Evolutionary conservation across 2,329 filamentous ascomycete species (phyloP).

Genomic region (Aspergillus novofumigatus): DNA sequence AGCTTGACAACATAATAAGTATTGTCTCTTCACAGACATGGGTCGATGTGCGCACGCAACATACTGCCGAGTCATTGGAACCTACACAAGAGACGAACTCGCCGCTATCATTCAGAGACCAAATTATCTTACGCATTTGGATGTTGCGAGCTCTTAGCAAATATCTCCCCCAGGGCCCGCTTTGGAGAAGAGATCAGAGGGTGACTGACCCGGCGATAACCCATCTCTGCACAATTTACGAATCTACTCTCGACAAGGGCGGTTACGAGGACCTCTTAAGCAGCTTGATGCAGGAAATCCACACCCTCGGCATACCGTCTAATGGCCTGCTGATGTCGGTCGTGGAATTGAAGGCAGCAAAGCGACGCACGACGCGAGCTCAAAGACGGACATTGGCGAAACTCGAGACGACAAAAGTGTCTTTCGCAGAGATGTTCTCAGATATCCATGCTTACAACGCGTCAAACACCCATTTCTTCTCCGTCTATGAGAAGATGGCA

Average conservation of each 20-base stretch:
- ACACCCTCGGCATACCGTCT: constrained; percentile 26
- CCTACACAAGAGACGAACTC: background rate
- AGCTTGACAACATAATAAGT: constrained; percentile 14
- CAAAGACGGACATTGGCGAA: constrained; percentile 20
- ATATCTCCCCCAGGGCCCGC: constrained; percentile 15
- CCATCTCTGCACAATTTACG: constrained; percentile 26
- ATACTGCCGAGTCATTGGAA: background rate
- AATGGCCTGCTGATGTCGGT: constrained; percentile 27
- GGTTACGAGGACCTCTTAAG: constrained; percentile 21
- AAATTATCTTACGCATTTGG: constrained; percentile 33
- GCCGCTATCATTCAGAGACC: constrained; percentile 17
- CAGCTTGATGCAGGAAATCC: constrained; percentile 25
- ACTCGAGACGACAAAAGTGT: constrained; percentile 24
- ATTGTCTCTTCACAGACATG: constrained; percentile 24
- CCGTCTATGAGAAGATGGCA: constrained; percentile 28
- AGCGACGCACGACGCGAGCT: constrained; percentile 16
- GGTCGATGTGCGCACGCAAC: constrained; percentile 15
- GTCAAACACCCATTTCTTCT: constrained; percentile 22
- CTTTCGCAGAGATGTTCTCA: constrained; percentile 26
- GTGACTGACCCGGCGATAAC: constrained; percentile 18
- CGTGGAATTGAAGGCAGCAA: constrained; percentile 23
- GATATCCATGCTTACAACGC: constrained; percentile 24
- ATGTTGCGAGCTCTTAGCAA: constrained; percentile 24
- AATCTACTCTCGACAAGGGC: constrained; percentile 12
- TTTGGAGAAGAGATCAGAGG: constrained; percentile 16